These are phyloP conservation scores for Cymbopogon flexuosus DNA, from an alignment of 202 grass and related monocot genomes.

Conservation along the genomic window DNA sequence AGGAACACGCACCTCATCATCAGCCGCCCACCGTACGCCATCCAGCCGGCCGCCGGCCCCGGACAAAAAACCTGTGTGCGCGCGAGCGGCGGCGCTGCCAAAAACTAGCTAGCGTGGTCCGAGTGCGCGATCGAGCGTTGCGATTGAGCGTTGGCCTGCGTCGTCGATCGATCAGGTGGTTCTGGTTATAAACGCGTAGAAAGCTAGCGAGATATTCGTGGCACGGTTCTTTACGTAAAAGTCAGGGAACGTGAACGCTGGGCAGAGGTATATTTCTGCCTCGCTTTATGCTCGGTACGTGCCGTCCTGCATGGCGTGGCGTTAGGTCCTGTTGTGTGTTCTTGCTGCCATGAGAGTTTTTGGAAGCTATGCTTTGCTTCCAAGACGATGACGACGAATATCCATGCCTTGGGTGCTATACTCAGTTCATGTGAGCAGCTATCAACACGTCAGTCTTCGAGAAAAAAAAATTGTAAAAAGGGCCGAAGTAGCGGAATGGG, in stretches of 20 bases:
- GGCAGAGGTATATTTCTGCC: slow-evolving; percentile 22
- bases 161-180: not conserved
- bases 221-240: slow-evolving; percentile 40
- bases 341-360: not conserved
- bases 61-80: not conserved
- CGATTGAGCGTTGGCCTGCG: not conserved
- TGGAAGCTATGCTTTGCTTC: slow-evolving; percentile 67
- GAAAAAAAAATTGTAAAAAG: too few relatives aligned
- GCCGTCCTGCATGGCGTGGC: not conserved
- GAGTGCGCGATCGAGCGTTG: not conserved
- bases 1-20: slow-evolving; percentile 17
- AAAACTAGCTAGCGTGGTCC: not conserved
- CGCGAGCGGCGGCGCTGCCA: not conserved
- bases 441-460: too few relatives aligned
- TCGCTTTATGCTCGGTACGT: slow-evolving; percentile 27
- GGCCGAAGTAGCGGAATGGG: too few relatives aligned
- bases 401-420: slow-evolving; percentile 52
- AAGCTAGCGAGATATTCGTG: not conserved
- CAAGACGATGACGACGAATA: slow-evolving; percentile 20
- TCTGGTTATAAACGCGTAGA: slow-evolving; percentile 19
- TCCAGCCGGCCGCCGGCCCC: too few relatives aligned
- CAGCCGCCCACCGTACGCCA: too few relatives aligned
- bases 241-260: slow-evolving; percentile 25
- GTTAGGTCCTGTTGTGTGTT: not conserved
- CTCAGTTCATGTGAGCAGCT: not conserved